Base-by-base conservation (phyloP, 768 basidiomycete species). In the Astraeus odoratus region DNA sequence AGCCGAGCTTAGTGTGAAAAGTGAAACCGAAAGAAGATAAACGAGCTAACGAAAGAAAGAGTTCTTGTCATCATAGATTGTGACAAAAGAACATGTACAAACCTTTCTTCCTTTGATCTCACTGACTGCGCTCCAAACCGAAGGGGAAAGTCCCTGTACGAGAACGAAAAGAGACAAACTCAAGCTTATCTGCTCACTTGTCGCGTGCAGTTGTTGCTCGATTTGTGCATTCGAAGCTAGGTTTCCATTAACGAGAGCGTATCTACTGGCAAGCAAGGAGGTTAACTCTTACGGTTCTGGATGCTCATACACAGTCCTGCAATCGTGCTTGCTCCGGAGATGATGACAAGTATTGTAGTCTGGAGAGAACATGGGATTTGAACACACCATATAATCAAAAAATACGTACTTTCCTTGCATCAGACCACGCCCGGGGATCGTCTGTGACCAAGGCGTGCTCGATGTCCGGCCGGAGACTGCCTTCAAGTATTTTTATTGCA, bases 91-190 rank as follows among this genome's bases (percentile, higher is more conserved):
- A 33, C 24, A 4, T 29, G 25, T 3, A 55, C 69, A 22, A 49
- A 80, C 81, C 64, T 80, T 89, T 39, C 87, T 69, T 4, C 88
- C 88, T 53, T 79, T 80, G 19, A 89, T 75, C 62, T 91, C 62
- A 33, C 56, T 54, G 26, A 55, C 10, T 10, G 42, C 44, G 41
- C 59, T 62, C 59, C 62, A 63, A 23, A 82, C 0, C 3, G 63
- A 3, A 4, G 59, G 47, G 15, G 78, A 56, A 10, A 67, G 57
- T 1, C 88, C 88, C 61, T 90, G 89, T 3, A 82, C 51, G 3
- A 83, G 67, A 43, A 89, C 83, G 60, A 81, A 90, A 10, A 87
- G 48, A 0, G 86, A 83, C 16, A 89, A 62, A 47, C 75, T 82
- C 58, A 78, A 67, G 39, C 84, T 82, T 47, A 92, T 81, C 44